phyloP scores from a whole-genome alignment of 2,329 filamentous ascomycete genomes.

The Ophiocordyceps polyrhachis-furcata region DNA sequence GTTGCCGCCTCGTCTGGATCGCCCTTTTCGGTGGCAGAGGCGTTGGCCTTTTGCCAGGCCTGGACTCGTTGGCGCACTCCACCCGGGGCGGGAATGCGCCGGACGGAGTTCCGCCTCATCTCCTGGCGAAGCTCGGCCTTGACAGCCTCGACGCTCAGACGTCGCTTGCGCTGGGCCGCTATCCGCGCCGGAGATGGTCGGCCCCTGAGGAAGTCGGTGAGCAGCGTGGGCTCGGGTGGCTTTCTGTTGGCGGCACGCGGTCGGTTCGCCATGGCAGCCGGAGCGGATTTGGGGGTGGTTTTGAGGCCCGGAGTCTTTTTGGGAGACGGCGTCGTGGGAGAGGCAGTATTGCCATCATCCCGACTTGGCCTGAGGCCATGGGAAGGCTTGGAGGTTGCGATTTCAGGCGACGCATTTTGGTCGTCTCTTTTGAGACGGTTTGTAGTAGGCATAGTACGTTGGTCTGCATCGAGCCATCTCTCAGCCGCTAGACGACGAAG shows the following conservation, averaged over 20 bases:
- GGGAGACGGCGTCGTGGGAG: constrained; percentile 2
- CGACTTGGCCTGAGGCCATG: neutral
- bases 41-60: constrained; percentile 68
- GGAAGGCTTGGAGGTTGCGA: constrained; percentile 2
- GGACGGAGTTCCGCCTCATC: constrained; percentile 39
- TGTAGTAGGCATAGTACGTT: constrained; percentile 8
- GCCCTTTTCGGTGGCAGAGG: constrained; percentile 37
- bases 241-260: constrained; percentile 20
- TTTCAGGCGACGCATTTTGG: constrained; percentile 4
- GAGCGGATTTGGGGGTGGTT: constrained; percentile 23
- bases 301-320: constrained; percentile 2
- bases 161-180: constrained; percentile 29
- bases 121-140: constrained; percentile 32
- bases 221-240: constrained; percentile 22
- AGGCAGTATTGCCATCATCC: neutral
- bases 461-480: constrained; percentile 2
- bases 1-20: constrained; percentile 33
- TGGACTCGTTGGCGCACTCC: constrained; percentile 64
- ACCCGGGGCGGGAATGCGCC: constrained; percentile 40
- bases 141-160: constrained; percentile 39
- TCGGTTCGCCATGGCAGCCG: constrained; percentile 15
- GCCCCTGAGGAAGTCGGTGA: constrained; percentile 38
- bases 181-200: constrained; percentile 36
- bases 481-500: constrained; percentile 2
- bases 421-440: constrained; percentile 4